Base-by-base conservation (phyloP, 306 rosid species). In the Chamaecrista fasciculata region DNA sequence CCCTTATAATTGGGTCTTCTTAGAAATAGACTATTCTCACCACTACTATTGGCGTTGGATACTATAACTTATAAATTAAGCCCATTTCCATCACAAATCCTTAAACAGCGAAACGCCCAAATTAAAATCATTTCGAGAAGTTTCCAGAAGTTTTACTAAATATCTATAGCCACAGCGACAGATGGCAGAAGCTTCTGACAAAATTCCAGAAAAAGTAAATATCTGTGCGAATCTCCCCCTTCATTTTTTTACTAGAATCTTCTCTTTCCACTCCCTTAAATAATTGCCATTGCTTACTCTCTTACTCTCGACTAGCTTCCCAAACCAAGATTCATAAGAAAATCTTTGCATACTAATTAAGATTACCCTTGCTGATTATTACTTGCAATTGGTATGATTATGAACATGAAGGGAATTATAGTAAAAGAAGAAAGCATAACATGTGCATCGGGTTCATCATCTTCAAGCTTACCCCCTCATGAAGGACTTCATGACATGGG, bases 401-500 rank as follows among this genome's bases (percentile, higher is more conserved):
- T 33, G 4, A 4, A 33, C 0, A 87, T 90, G 96, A 71, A 79
- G 7, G 78, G 78, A 31, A 67, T 70, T 31, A 37, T 0, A 46
- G 82, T 86, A 48, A 85, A 94, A 43, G 85, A 93, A 70, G 94
- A 83, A 19, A 43, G 74, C 15, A 12, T 76, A 31, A 15, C 82
- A 10, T 77, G 60, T 37, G 37, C 74, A 4, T 60, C 48, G 37
- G 85, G 72, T 10, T 78, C 87, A 1, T 63, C 86, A 8, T 76
- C 92, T 8, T 79, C 91, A 0, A 71, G 33, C 67, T 6, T 71
- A 11, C 48, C 79, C 2, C 96, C 99, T 2, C 94, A 69, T 19
- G 96, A 85, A 77, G 96, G 95, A 0, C 46, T 95, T 4, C 87
- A 91, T 81, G 97, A 91, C 1, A 56, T 81, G 55, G 97, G 89